phyloP scores from a whole-genome alignment of 177 flowering plant species.

The Vitis hybrid region DNA sequence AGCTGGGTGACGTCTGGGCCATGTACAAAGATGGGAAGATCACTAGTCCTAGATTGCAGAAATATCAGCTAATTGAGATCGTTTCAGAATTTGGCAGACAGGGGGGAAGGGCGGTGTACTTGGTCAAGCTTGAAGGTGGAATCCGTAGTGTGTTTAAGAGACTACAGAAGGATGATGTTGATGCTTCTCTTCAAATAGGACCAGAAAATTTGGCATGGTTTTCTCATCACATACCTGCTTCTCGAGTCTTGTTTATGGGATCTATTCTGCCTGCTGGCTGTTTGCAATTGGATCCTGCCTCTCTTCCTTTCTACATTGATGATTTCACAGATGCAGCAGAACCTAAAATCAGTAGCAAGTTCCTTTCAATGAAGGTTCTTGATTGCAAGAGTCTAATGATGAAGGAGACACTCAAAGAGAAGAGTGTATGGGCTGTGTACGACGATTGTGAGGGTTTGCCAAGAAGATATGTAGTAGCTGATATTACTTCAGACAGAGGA shows the following conservation, averaged over 20 bases:
- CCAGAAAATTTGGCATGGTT: background rate
- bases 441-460: background rate
- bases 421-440: background rate
- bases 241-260: background rate
- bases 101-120: background rate
- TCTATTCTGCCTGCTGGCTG: background rate
- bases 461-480: background rate
- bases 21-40: background rate
- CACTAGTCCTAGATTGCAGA: conserved; percentile 2
- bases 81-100: background rate
- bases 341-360: background rate
- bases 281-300: conserved; percentile 1
- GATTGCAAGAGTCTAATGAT: background rate
- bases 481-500: too few species aligned
- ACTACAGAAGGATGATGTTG: background rate
- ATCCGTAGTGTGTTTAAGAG: background rate
- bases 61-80: background rate
- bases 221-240: conserved; percentile 3
- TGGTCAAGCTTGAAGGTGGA: background rate
- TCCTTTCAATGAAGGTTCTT: background rate
- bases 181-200: background rate
- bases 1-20: background rate
- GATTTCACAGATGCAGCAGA: background rate
- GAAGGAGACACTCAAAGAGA: background rate
- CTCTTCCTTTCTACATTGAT: background rate